Base-by-base conservation (phyloP, 805 yeast species). In the Millerozyma acaciae region DNA sequence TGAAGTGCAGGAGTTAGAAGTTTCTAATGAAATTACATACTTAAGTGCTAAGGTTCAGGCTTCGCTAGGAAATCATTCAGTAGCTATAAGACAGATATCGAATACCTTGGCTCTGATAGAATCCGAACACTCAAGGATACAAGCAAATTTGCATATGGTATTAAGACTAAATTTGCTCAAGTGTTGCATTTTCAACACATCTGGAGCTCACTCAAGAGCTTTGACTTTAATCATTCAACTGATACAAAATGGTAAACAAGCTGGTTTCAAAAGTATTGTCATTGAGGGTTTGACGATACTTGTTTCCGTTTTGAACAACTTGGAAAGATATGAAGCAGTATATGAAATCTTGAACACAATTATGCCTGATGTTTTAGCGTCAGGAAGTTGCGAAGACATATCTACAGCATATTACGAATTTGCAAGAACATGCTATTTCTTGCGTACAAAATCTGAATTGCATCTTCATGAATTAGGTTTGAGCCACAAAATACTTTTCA, bases 181-280 rank as follows among this genome's bases (percentile, higher is more conserved):
- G 43, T 67, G 76, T 26, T 46, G 57, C 9, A 60, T 76, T 1
- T 54, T 76, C 37, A 43, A 68, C 16, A 43, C 55, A 4, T 51
- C 70, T 10, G 69, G 73, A 0, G 54, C 65, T 4, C 73, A 77
- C 9, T 52, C 70, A 7, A 62, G 81, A 36, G 76, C 74, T 0
- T 41, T 80, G 6, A 68, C 81, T 1, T 47, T 70, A 13, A 45
- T 78, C 0, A 48, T 74, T 5, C 75, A 74, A 39, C 65, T 76
- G 32, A 53, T 81, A 2, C 67, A 70, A 29, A 46, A 64, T 8
- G 73, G 83, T 0, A 64, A 66, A 14, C 47, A 52, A 4, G 61
- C 72, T 6, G 76, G 80, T 2, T 63, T 73, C 34, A 51, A 63
- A 3, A 50, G 70, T 0, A 49, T 73, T 6, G 51, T 68, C 1